Conservation (phyloP, 148 eudicot species). For the Diospyros kaki region DNA sequence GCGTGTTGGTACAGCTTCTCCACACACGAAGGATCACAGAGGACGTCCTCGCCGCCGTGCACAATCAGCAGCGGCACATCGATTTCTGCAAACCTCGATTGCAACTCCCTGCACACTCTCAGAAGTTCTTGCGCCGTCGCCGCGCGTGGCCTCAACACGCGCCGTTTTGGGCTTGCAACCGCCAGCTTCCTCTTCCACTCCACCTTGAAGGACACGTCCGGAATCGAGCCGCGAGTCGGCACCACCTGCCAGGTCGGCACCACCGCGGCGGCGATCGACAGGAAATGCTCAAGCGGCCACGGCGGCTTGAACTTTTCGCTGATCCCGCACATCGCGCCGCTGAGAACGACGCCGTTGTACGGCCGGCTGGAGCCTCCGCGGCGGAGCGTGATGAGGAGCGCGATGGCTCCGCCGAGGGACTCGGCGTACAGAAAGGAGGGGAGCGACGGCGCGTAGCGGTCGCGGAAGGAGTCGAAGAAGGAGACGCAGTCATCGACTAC, state of each 20-base stretch:
- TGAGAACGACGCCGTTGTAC: conserved; percentile 72
- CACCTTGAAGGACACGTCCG: conserved; percentile 77
- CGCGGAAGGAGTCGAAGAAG: conserved; percentile 65
- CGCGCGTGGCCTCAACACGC: conserved; percentile 65
- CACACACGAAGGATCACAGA: conserved; percentile 81
- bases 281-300: conserved; percentile 89
- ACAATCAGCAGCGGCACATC: conserved; percentile 62
- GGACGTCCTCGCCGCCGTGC: conserved; percentile 74
- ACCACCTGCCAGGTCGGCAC: conserved; percentile 85
- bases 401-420: conserved; percentile 92
- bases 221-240: conserved; percentile 88
- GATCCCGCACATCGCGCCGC: conserved; percentile 96
- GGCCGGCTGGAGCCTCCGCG: conserved; percentile 28
- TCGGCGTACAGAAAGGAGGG: conserved; percentile 77
- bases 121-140: conserved; percentile 82
- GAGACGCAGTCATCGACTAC: conserved; percentile 78
- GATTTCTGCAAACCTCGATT: conserved; percentile 54
- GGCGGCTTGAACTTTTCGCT: conserved; percentile 89
- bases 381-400: conserved; percentile 57
- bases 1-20: conserved; percentile 69
- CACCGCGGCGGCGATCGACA: conserved; percentile 55
- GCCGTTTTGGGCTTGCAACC: conserved; percentile 67
- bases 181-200: conserved; percentile 92
- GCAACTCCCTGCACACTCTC: conserved; percentile 75
- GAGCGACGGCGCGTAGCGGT: conserved; percentile 30